These are phyloP conservation scores for Lojkania enalia DNA, from an alignment of 2,329 filamentous ascomycete species.

Conservation along the genomic window DNA sequence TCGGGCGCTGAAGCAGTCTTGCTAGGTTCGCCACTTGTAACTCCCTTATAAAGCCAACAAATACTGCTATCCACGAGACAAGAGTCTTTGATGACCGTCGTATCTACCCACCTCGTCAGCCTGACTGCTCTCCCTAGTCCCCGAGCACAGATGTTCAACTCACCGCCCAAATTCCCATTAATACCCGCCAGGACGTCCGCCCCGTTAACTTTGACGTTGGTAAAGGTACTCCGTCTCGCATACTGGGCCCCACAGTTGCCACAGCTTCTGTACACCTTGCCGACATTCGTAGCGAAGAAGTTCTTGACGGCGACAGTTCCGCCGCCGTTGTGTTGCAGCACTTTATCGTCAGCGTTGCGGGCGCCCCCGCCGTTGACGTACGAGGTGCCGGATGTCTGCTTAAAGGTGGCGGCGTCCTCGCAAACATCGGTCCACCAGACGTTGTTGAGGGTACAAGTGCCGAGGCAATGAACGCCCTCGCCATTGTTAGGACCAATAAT, in stretches of 20 bases:
- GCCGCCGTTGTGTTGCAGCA: conserved; percentile 39
- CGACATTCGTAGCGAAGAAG: conserved; percentile 34
- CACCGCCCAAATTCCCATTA: conserved; percentile 35
- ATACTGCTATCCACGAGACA: conserved; percentile 28
- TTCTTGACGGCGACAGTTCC: conserved; percentile 37
- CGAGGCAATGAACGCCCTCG: conserved; percentile 56
- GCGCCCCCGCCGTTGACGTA: conserved; percentile 37
- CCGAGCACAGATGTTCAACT: conserved; percentile 7
- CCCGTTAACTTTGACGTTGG: conserved; percentile 25
- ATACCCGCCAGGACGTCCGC: conserved; percentile 30
- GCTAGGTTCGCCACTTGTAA: conserved; percentile 29
- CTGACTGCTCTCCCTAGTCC: not conserved
- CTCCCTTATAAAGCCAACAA: conserved; percentile 35
- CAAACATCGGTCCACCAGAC: conserved; percentile 41
- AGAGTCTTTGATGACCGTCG: conserved; percentile 28
- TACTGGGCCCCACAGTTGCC: conserved; percentile 35
- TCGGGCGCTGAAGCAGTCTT: conserved; percentile 33
- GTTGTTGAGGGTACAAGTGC: conserved; percentile 50
- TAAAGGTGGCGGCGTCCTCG: conserved; percentile 46
- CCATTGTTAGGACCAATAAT: conserved; percentile 57
- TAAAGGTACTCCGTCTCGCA: conserved; percentile 29
- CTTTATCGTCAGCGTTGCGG: conserved; percentile 32
- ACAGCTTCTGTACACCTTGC: conserved; percentile 38
- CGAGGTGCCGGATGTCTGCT: conserved; percentile 28
- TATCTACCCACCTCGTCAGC: conserved; percentile 14